A percentile compares a stretch with the other conserved stretches of the same genome.
These are phyloP conservation scores for Tilletia walkeri DNA, from an alignment of 1,284 basidiomycete species.

Conservation along the genomic window DNA sequence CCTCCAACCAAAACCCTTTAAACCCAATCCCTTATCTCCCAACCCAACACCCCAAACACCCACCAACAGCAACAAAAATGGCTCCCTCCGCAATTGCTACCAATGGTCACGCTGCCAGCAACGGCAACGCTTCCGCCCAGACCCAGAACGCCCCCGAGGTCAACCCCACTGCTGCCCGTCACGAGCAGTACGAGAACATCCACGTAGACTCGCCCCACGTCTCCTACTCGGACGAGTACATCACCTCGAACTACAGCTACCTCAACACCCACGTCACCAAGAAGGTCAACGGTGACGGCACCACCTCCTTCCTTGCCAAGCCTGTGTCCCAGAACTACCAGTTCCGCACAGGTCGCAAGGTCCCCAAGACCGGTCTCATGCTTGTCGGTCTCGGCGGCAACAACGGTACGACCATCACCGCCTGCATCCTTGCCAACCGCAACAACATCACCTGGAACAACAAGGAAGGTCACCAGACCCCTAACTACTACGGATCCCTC, in stretches of 20 bases:
- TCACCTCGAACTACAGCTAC: slow-evolving; percentile 51
- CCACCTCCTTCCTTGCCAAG: slow-evolving; percentile 50
- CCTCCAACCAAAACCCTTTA: not conserved
- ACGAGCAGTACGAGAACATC: slow-evolving; percentile 51
- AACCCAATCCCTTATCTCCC: not conserved
- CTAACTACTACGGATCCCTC: slow-evolving; percentile 76
- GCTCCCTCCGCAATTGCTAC: slow-evolving; percentile 42
- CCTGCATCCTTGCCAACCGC: slow-evolving; percentile 92
- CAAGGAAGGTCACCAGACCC: slow-evolving; percentile 85
- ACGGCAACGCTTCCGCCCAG: slow-evolving; percentile 18
- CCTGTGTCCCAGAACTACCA: slow-evolving; percentile 60
- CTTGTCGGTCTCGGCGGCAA: slow-evolving; percentile 96
- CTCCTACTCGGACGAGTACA: slow-evolving; percentile 46
- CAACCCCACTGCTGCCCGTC: slow-evolving; percentile 54
- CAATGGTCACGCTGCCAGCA: slow-evolving; percentile 25
- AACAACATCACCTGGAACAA: slow-evolving; percentile 94
- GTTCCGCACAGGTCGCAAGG: slow-evolving; percentile 85
- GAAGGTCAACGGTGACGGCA: slow-evolving; percentile 42
- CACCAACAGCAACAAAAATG: slow-evolving; percentile 27
- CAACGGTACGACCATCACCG: slow-evolving; percentile 91
- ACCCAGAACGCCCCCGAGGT: slow-evolving; percentile 25
- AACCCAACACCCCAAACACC: not conserved
- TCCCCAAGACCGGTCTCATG: slow-evolving; percentile 91
- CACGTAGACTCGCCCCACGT: slow-evolving; percentile 53
- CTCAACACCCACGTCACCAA: slow-evolving; percentile 53